Evolutionary conservation across 257 asterid genomes (phyloP).

Genomic region (Fraxinus quadrangulata): DNA sequence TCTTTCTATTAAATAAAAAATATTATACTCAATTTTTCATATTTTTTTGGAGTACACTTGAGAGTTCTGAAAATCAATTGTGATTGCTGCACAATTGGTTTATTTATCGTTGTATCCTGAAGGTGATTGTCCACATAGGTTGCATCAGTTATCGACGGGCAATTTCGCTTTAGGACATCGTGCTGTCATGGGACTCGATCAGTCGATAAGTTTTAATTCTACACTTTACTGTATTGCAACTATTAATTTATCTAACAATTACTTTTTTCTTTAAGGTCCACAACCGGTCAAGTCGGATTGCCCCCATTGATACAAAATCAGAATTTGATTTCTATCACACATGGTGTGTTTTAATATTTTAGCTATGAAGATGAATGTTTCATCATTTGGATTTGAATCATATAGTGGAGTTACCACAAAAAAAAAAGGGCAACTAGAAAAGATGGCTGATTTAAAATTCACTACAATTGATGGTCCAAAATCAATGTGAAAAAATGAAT

Average conservation of each 20-base stretch:
- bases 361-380: conserved; percentile 18
- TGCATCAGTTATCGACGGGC: no score
- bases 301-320: conserved; percentile 29
- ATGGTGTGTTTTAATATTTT: conserved; percentile 27
- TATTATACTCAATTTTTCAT: no score
- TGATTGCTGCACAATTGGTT: no score
- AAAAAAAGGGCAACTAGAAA: background rate
- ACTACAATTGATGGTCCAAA: conserved; percentile 47
- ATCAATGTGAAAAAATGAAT: conserved; percentile 22
- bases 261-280: conserved; percentile 27
- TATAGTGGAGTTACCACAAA: conserved; percentile 19
- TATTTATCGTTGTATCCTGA: no score
- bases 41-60: no score
- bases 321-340: conserved; percentile 29
- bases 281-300: conserved; percentile 25
- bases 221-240: no score
- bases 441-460: conserved; percentile 27
- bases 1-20: no score
- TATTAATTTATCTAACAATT: background rate
- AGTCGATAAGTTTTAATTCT: no score
- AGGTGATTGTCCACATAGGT: no score
- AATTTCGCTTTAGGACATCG: no score
- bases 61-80: no score
- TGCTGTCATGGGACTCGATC: no score
- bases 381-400: conserved; percentile 10